Percentiles rank a stretch among this genome's conserved stretches.
phyloP scores from a whole-genome alignment of 306 rosid species.

The Glycyrrhiza uralensis region DNA sequence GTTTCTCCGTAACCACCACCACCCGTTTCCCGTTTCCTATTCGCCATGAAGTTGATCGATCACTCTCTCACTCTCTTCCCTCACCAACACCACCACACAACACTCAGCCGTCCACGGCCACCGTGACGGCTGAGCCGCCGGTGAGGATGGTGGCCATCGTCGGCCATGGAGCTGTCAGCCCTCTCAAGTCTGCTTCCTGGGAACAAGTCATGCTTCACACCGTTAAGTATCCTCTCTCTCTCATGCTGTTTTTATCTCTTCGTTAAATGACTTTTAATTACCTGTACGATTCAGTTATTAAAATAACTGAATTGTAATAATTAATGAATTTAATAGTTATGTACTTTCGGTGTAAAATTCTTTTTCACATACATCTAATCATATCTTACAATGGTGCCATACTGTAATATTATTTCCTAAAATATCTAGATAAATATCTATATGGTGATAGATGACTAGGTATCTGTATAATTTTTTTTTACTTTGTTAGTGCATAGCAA shows the following conservation, averaged over 20 bases:
- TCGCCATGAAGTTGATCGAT: not conserved
- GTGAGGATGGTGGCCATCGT: constrained; percentile 66
- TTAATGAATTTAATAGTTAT: too few species aligned
- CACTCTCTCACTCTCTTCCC: not conserved
- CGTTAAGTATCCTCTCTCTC: constrained; percentile 32
- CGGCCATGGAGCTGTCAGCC: constrained; percentile 67
- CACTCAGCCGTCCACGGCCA: constrained; percentile 25
- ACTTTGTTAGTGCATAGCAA: too few species aligned
- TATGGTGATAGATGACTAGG: too few species aligned
- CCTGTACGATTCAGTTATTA: not conserved
- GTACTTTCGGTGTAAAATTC: too few species aligned
- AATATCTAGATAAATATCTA: too few species aligned
- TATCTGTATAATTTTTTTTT: too few species aligned
- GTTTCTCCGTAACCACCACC: not conserved
- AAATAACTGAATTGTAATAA: not conserved
- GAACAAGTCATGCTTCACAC: constrained; percentile 84
- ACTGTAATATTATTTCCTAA: too few species aligned
- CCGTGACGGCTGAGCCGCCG: constrained; percentile 34
- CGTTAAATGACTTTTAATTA: not conserved
- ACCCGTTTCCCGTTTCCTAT: constrained; percentile 3
- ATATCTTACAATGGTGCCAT: too few species aligned
- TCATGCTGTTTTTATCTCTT: not conserved
- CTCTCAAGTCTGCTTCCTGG: constrained; percentile 67
- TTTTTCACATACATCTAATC: too few species aligned
- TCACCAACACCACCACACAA: too few species aligned